These are phyloP conservation scores for Epichloe amarillans DNA, from an alignment of 2,329 filamentous ascomycete genomes.

Conservation along the genomic window DNA sequence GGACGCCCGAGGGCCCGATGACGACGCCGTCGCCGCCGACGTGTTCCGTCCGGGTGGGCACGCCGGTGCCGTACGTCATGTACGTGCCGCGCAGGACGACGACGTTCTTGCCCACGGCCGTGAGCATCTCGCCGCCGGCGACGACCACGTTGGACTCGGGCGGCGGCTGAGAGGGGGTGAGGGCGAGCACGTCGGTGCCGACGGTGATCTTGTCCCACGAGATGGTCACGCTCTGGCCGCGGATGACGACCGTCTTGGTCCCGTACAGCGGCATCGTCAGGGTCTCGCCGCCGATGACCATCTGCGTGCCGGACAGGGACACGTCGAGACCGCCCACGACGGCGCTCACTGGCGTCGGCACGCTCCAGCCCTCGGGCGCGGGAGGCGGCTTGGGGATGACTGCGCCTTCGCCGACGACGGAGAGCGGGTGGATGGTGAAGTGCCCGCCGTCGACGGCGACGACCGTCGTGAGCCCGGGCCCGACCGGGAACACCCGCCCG, in stretches of 20 bases:
- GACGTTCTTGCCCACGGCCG: constrained; percentile 26
- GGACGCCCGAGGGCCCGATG: constrained; percentile 32
- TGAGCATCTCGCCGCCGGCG: constrained; percentile 34
- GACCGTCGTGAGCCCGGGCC: constrained; percentile 24
- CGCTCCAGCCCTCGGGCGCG: constrained; percentile 15
- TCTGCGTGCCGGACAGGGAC: constrained; percentile 26
- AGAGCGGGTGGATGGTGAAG: constrained; percentile 35
- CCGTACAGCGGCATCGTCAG: constrained; percentile 27
- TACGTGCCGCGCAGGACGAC: constrained; percentile 29
- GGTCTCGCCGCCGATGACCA: constrained; percentile 28
- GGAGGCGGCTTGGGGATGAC: constrained; percentile 29
- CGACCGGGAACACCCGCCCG: constrained; percentile 29
- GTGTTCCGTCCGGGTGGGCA: constrained; percentile 21
- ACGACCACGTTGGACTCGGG: constrained; percentile 30
- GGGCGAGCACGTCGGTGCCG: constrained; percentile 25
- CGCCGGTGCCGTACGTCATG: constrained; percentile 29
- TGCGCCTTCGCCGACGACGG: constrained; percentile 30
- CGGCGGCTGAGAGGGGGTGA: constrained; percentile 14
- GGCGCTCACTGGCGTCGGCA: constrained; percentile 23
- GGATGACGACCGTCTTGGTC: constrained; percentile 19
- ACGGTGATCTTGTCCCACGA: constrained; percentile 23
- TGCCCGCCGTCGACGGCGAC: constrained; percentile 27
- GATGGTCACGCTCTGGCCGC: constrained; percentile 21
- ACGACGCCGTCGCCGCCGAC: constrained; percentile 36
- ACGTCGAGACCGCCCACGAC: constrained; percentile 27